Evolutionary conservation across 1,284 basidiomycete genomes (phyloP).

Genomic region (Leccinum angustisporum): DNA sequence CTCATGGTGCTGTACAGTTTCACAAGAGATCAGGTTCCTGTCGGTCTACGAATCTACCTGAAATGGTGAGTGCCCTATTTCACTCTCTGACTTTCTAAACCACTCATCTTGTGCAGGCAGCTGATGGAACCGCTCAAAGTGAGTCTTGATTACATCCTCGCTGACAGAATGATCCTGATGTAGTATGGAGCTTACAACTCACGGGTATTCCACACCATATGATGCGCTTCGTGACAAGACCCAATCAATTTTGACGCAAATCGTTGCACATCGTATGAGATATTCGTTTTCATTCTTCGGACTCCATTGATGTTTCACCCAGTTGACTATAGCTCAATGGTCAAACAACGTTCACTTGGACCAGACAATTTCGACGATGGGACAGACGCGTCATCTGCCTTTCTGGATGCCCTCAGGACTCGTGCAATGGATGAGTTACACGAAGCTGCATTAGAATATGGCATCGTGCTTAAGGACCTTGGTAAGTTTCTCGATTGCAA

Average conservation of each 20-base stretch:
- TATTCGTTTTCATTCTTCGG: conserved; percentile 35
- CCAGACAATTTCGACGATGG: conserved; percentile 71
- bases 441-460: conserved; percentile 74
- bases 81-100: neutral
- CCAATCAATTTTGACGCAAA: conserved; percentile 80
- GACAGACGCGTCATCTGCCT: conserved; percentile 66
- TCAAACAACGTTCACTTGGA: conserved; percentile 75
- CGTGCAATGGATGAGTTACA: conserved; percentile 84
- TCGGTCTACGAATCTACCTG: conserved; percentile 76
- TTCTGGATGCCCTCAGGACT: conserved; percentile 75
- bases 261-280: conserved; percentile 64
- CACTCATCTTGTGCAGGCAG: conserved; percentile 41
- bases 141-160: neutral
- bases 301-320: conserved; percentile 9
- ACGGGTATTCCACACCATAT: conserved; percentile 79
- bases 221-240: conserved; percentile 80
- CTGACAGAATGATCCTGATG: conserved; percentile 9
- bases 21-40: conserved; percentile 81
- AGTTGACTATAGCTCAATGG: conserved; percentile 62
- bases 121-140: conserved; percentile 72
- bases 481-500: conserved; percentile 39
- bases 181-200: conserved; percentile 53
- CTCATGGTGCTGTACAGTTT: conserved; percentile 45
- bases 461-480: conserved; percentile 75
- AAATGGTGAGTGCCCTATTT: conserved; percentile 51